Evolutionary conservation across 1,139 yeast genomes (phyloP), one percentile per base, ranked within the genome.

Genomic region (Lodderomyces elongisporus): DNA sequence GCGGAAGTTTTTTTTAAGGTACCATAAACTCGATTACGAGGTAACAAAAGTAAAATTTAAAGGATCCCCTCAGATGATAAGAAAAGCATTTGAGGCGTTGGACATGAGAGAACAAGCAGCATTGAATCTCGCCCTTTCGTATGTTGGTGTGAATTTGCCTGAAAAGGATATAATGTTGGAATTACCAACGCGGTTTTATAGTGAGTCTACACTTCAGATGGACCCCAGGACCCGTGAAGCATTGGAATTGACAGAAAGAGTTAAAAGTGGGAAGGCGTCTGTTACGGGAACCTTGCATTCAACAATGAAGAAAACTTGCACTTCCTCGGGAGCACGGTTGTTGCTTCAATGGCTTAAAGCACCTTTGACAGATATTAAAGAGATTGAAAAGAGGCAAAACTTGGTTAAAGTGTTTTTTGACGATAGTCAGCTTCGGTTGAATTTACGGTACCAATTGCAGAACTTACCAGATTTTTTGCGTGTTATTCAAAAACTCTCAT

Each of bases 171-270:
- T 63, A 5, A 49, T 56, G 3, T 49, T 67, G 17, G 72, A 65
- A 30, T 38, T 65, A 3, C 74, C 74, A 0, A 40, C 46, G 1
- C 57, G 55, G 31, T 66, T 62, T 34, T 50, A 69, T 41, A 71
- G 77, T 10, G 58, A 66, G 2, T 60, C 70, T 9, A 66, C 73
- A 18, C 70, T 91, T 70, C 85, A 82, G 41, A 82, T 91, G 57
- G 98, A 91, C 49, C 66, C 88, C 0, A 60, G 94, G 32, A 85
- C 97, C 0, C 67, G 89, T 21, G 81, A 79, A 27, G 91, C 96
- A 2, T 62, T 91, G 32, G 98, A 91, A 49, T 58, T 91, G 20
- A 59, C 66, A 0, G 70, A 62, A 30, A 44, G 74, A 22, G 70
- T 84, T 0, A 60, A 77, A 5, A 63, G 77, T 37, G 81, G 71